phyloP scores from a whole-genome alignment of 2,329 filamentous ascomycete genomes.

The Monosporascus cannonballus region DNA sequence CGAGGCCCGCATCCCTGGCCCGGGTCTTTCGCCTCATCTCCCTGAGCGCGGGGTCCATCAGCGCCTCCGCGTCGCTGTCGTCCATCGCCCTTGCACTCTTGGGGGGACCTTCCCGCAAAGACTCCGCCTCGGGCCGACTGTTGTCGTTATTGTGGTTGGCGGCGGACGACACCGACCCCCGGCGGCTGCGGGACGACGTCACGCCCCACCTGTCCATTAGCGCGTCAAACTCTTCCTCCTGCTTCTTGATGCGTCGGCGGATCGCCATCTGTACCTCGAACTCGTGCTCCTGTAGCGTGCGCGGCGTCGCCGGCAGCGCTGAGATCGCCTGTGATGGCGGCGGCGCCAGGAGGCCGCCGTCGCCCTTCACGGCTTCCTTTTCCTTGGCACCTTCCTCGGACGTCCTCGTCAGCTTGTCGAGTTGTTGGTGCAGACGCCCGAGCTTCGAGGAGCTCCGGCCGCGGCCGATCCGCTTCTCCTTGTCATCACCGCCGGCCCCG shows the following conservation, averaged over 20 bases:
- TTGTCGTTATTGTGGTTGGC: neutral
- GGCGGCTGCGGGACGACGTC: neutral
- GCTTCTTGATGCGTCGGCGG: slow-evolving; percentile 3
- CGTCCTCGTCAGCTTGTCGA: neutral
- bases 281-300: slow-evolving; percentile 1
- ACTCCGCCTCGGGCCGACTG: too few species aligned
- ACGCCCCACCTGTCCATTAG: slow-evolving; percentile 1
- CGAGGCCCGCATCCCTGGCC: neutral
- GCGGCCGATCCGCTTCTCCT: neutral
- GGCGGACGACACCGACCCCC: neutral
- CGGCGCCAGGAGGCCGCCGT: neutral
- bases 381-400: neutral
- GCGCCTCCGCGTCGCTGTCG: neutral
- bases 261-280: slow-evolving; percentile 2
- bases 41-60: neutral
- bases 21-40: neutral
- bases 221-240: slow-evolving; percentile 1
- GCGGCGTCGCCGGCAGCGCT: neutral
- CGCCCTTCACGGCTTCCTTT: neutral
- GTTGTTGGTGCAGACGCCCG: neutral
- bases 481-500: neutral
- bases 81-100: neutral
- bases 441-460: neutral
- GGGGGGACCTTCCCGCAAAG: too few species aligned
- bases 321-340: neutral